Conservation (phyloP, 176 grass and related monocot species). For the Miscanthus lutarioriparius region DNA sequence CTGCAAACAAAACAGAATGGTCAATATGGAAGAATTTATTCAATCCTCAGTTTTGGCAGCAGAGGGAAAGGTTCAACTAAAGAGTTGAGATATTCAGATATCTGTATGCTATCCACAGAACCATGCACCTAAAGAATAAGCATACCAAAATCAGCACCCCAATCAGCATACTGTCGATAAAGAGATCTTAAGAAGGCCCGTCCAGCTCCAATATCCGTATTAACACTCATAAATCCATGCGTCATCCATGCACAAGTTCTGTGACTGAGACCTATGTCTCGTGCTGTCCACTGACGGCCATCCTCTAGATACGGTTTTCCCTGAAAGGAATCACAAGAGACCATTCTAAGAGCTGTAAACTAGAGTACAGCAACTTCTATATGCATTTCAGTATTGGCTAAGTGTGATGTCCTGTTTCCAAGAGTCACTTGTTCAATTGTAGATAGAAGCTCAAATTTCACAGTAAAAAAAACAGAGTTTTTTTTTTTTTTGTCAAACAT, state of each 20-base stretch:
- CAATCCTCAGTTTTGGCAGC: background rate
- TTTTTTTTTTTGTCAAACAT: background rate
- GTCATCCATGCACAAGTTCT: slow-evolving; percentile 83
- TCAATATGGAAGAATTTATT: background rate
- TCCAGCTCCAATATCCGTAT: slow-evolving; percentile 76
- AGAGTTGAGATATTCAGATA: slow-evolving; percentile 13
- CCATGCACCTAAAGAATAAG: background rate
- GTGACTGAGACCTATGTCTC: slow-evolving; percentile 70
- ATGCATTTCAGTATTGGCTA: background rate
- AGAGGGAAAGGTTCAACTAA: background rate
- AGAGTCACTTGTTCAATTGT: background rate
- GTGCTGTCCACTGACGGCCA: slow-evolving; percentile 57
- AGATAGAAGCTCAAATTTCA: background rate
- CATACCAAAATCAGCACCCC: slow-evolving; percentile 96
- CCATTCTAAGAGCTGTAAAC: slow-evolving; percentile 9
- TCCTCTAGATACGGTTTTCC: slow-evolving; percentile 58
- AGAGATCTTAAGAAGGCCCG: slow-evolving; percentile 84
- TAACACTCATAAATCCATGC: slow-evolving; percentile 90
- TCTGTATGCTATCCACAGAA: background rate
- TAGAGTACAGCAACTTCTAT: background rate
- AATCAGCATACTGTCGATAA: slow-evolving; percentile 76
- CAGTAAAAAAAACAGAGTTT: background rate
- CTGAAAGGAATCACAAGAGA: slow-evolving; percentile 44
- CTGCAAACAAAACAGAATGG: slow-evolving; percentile 45
- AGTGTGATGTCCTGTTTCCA: background rate